Conservation (phyloP, 305 asterid species). For the Solanum hybrid region DNA sequence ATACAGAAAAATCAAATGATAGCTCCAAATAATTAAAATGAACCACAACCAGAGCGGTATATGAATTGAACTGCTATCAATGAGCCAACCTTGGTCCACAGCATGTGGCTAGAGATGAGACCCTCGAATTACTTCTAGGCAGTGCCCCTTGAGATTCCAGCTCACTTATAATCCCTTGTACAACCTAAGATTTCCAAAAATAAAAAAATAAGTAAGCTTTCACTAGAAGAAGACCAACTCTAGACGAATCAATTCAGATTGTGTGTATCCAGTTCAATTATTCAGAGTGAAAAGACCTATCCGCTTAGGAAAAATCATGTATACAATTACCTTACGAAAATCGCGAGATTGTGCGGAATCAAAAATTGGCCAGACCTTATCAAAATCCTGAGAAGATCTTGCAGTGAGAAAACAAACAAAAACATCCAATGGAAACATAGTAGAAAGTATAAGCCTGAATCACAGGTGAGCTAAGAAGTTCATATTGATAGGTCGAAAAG, state of each 20-base stretch:
- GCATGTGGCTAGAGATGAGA: constrained; percentile 97
- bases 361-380: constrained; percentile 98
- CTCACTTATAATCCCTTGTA: constrained; percentile 95
- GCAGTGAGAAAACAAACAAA: constrained; percentile 6
- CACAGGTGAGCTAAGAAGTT: not conserved
- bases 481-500: not conserved
- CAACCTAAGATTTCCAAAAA: constrained; percentile 48
- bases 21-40: not conserved
- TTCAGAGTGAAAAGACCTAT: not conserved
- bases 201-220: not conserved
- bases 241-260: not conserved
- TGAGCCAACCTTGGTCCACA: constrained; percentile 88
- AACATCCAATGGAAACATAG: not conserved
- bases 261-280: not conserved
- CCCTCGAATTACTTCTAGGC: constrained; percentile 98
- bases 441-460: not conserved
- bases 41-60: not conserved
- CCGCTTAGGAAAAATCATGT: not conserved
- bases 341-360: constrained; percentile 99
- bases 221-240: not conserved
- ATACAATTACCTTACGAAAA: constrained; percentile 70
- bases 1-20: not conserved
- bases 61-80: not conserved
- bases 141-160: constrained; percentile 98
- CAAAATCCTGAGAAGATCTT: constrained; percentile 68